phyloP scores from a whole-genome alignment of 73 alveolate species.

The Paramecium biaurelia region DNA sequence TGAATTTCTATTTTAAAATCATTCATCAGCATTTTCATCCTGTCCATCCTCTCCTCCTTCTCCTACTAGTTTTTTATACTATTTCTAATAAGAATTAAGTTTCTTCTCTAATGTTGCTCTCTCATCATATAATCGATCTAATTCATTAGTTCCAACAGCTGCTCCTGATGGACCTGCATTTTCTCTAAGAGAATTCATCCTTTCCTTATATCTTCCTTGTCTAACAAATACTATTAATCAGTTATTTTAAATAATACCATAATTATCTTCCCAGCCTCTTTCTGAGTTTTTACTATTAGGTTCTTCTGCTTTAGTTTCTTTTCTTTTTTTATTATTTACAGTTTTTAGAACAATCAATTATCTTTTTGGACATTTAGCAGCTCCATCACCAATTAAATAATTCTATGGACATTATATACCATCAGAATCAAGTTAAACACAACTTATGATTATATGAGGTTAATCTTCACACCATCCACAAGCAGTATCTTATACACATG shows the following conservation, averaged over 20 bases:
- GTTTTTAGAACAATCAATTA: not conserved
- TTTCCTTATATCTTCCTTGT: slow-evolving; percentile 41
- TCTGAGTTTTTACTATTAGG: not conserved
- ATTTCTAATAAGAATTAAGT: not conserved
- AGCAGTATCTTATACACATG: slow-evolving; percentile 34
- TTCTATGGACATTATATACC: slow-evolving; percentile 40
- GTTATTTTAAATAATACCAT: not conserved
- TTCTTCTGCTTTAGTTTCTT: slow-evolving; percentile 48
- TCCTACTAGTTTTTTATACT: slow-evolving; percentile 38
- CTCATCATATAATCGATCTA: slow-evolving; percentile 27
- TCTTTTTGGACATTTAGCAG: slow-evolving; percentile 44
- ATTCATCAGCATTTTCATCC: not conserved
- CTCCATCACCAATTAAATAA: slow-evolving; percentile 34
- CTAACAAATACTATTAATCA: not conserved
- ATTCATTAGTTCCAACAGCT: not conserved
- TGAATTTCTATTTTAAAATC: not conserved
- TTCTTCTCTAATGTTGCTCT: not conserved
- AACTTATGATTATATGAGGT: slow-evolving; percentile 23
- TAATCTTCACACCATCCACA: slow-evolving; percentile 58
- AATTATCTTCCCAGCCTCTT: slow-evolving; percentile 49
- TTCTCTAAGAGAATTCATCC: slow-evolving; percentile 1
- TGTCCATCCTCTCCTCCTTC: not conserved
- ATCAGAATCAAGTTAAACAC: not conserved
- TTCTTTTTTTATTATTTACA: not conserved
- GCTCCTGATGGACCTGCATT: slow-evolving; percentile 11